Percentiles rank a stretch among this genome's conserved stretches.
These are phyloP conservation scores for Hondaea fermentalgiana DNA, from an alignment of 108 stramenopile species.

Conservation along the genomic window DNA sequence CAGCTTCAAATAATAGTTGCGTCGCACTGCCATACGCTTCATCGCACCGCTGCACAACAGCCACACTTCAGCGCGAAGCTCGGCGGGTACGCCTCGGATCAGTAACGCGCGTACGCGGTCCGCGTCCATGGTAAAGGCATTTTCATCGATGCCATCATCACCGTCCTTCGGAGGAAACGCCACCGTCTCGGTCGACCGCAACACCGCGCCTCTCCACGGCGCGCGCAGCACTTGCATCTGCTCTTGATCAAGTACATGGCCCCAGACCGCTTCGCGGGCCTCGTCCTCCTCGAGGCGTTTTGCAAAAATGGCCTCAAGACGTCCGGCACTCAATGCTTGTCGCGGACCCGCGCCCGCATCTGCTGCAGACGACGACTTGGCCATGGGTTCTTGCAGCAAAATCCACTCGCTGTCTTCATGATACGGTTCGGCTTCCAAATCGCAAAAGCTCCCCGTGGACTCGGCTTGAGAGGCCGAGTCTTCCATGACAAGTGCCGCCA, in stretches of 20 bases:
- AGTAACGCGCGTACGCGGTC: not conserved
- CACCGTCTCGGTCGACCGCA: not conserved
- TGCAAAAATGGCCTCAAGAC: not conserved
- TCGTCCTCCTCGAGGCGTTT: not conserved
- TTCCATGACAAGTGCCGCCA: too few relatives aligned
- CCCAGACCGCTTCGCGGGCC: not conserved
- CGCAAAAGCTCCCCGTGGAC: not conserved
- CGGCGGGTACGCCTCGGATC: not conserved
- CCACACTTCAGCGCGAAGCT: not conserved
- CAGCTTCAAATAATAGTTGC: not conserved
- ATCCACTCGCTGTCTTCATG: not conserved
- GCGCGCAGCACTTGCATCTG: not conserved
- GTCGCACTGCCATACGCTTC: slow-evolving; percentile 11
- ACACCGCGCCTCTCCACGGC: not conserved
- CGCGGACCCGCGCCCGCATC: not conserved
- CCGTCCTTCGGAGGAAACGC: not conserved
- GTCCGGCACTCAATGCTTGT: not conserved
- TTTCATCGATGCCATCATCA: not conserved
- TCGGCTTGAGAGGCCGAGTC: not conserved
- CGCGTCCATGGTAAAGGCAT: not conserved
- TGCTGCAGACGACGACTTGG: not conserved
- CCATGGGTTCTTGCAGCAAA: not conserved
- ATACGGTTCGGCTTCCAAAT: not conserved
- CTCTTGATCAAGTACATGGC: not conserved
- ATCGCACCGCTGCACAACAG: not conserved